phyloP scores from a whole-genome alignment of 2,329 filamentous ascomycete genomes.

The Xylariales sp. region DNA sequence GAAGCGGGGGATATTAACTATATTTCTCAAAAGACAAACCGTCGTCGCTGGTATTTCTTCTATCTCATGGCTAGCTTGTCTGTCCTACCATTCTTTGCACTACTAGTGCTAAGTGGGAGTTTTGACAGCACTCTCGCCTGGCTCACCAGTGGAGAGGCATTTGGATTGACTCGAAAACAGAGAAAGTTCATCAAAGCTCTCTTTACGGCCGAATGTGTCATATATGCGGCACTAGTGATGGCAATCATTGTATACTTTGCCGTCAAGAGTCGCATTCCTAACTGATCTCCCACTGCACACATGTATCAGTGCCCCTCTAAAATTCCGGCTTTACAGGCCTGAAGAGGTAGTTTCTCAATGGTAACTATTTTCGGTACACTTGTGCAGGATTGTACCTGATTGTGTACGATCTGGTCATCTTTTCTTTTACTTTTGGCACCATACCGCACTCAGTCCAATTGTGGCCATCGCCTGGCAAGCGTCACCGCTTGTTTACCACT shows the following conservation, averaged over 20 bases:
- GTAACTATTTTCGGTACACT: too few species aligned
- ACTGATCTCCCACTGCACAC: neutral
- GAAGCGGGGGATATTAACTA: constrained; percentile 2
- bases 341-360: too few species aligned
- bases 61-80: constrained; percentile 31
- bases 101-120: constrained; percentile 38
- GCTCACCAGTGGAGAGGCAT: constrained; percentile 42
- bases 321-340: too few species aligned
- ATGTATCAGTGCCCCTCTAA: too few species aligned
- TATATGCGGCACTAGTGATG: constrained; percentile 12
- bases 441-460: too few species aligned
- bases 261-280: constrained; percentile 6
- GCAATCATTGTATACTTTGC: constrained; percentile 16
- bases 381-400: too few species aligned
- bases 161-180: constrained; percentile 32
- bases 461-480: too few species aligned
- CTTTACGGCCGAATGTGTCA: constrained; percentile 12
- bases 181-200: constrained; percentile 23
- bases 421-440: too few species aligned
- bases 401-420: too few species aligned
- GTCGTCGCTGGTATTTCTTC: constrained; percentile 32
- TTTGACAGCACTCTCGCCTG: constrained; percentile 43
- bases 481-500: too few species aligned
- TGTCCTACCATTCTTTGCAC: constrained; percentile 42
- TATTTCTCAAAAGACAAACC: neutral